phyloP scores from a whole-genome alignment of 2,329 filamentous ascomycete genomes.

The Purpureocillium takamizusanense region DNA sequence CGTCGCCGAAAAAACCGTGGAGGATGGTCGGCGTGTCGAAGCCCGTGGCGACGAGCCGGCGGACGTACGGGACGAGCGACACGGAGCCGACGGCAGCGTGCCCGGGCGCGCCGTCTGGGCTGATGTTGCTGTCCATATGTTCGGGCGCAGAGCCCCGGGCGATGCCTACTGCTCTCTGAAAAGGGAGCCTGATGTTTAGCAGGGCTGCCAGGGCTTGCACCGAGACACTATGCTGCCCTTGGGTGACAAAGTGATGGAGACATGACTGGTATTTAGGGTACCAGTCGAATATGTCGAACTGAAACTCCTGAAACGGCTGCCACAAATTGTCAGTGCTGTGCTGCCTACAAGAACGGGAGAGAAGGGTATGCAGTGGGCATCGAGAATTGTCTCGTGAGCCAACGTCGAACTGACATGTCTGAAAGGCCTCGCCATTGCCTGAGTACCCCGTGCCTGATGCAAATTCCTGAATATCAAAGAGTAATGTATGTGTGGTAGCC shows the following conservation, averaged over 20 bases:
- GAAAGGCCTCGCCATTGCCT: constrained; percentile 10
- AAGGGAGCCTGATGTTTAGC: constrained; percentile 85
- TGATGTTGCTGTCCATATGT: neutral
- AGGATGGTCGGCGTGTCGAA: constrained; percentile 83
- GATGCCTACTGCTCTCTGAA: constrained; percentile 49
- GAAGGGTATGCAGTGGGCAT: neutral
- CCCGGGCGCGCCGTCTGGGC: too few species aligned
- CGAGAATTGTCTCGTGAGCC: too few species aligned
- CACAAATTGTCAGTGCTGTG: neutral
- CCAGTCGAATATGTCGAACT: constrained; percentile 85
- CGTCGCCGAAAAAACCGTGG: constrained; percentile 93
- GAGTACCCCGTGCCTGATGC: too few species aligned
- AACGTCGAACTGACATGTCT: constrained; percentile 9
- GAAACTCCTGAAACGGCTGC: constrained; percentile 36
- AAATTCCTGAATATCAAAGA: too few species aligned
- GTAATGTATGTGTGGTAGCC: too few species aligned
- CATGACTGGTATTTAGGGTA: constrained; percentile 86
- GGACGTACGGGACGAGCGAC: constrained; percentile 72
- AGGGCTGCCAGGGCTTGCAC: constrained; percentile 86
- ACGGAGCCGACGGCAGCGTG: constrained; percentile 39
- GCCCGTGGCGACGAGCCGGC: constrained; percentile 81
- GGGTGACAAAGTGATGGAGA: constrained; percentile 82
- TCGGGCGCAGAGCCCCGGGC: constrained; percentile 7
- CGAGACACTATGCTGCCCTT: constrained; percentile 72
- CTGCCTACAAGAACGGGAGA: neutral